Conservation (phyloP, 768 basidiomycete species). For the Mycena amicta region DNA sequence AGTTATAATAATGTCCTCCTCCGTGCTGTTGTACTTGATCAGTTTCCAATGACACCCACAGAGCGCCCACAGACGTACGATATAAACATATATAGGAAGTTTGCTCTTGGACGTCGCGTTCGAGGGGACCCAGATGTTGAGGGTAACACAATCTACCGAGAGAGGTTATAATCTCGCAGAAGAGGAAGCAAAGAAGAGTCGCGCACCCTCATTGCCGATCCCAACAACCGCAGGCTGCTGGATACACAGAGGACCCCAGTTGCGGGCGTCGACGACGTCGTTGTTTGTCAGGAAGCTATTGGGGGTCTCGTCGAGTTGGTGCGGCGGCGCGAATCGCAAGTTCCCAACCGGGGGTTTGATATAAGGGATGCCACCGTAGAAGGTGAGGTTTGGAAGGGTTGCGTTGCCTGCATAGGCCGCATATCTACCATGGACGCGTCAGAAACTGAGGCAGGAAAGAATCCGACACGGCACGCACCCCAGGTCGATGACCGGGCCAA, state of each 20-base stretch:
- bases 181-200: neutral
- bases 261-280: slow-evolving; percentile 34
- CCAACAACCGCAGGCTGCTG: slow-evolving; percentile 42
- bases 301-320: slow-evolving; percentile 29
- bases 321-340: slow-evolving; percentile 36
- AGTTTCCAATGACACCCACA: neutral
- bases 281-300: slow-evolving; percentile 10
- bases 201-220: slow-evolving; percentile 37
- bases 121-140: slow-evolving; percentile 39
- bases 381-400: slow-evolving; percentile 30
- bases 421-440: slow-evolving; percentile 21
- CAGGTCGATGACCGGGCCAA: slow-evolving; percentile 21
- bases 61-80: slow-evolving; percentile 18
- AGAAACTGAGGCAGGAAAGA: neutral
- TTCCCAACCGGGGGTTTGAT: slow-evolving; percentile 38
- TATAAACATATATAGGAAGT: slow-evolving; percentile 40
- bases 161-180: too few species aligned
- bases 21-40: slow-evolving; percentile 23
- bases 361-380: slow-evolving; percentile 41
- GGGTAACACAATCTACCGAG: slow-evolving; percentile 37
- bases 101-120: slow-evolving; percentile 28
- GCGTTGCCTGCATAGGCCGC: slow-evolving; percentile 32
- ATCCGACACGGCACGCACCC: slow-evolving; percentile 12
- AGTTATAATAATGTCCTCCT: slow-evolving; percentile 35
- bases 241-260: slow-evolving; percentile 40